Evolutionary conservation across 257 asterid species (phyloP), one percentile per base, ranked within the genome.

Genomic region (Lavandula angustifolia): DNA sequence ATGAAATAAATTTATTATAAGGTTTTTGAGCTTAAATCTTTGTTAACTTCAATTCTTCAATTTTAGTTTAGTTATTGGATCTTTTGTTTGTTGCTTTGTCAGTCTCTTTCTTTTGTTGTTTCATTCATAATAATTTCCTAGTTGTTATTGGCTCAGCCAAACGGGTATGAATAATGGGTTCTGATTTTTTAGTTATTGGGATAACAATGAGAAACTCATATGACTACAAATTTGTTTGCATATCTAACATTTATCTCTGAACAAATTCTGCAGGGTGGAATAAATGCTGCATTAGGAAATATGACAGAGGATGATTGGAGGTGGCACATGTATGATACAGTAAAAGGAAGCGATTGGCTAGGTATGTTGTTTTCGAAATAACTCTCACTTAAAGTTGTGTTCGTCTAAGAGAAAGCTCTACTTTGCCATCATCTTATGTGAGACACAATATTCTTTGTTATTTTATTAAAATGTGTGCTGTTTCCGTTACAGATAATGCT

Each of bases 241-340:
- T 12, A 47, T 76, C 59, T 62, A 16, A 67, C 47, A 12, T 63
- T 18, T 49, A 22, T 57, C 40, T 4, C 12, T 67, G 33, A 9
- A n/a, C 16, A 42, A 29, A 47, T 54, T 14, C 74, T 63, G 60
- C 75, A 92, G 99, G 97, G 99, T 40, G 99, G 99, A 32, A 89
- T 92, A 73, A 92, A 92, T 79, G 99, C 99, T 69, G 99, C 99
- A 8, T 59, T 92, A 64, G 97, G 99, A 71, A 92, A 92, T 76
- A 92, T 92, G 99, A 40, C 88, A 0, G 97, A 92, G 80, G 99
- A 92, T 77, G 97, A 92, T 77, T 92, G 99, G 99, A 84, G 99
- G 81, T 92, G 99, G 99, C 97, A 89, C 82, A 89, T 92, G 99
- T 92, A 92, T 73, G 99, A 89, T 69, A 92, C 97, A 13, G 99